A percentile compares a stretch with the other conserved stretches of the same genome.
Conservation (phyloP, 2,329 filamentous ascomycete genomes). For the Byssochlamys sp. region DNA sequence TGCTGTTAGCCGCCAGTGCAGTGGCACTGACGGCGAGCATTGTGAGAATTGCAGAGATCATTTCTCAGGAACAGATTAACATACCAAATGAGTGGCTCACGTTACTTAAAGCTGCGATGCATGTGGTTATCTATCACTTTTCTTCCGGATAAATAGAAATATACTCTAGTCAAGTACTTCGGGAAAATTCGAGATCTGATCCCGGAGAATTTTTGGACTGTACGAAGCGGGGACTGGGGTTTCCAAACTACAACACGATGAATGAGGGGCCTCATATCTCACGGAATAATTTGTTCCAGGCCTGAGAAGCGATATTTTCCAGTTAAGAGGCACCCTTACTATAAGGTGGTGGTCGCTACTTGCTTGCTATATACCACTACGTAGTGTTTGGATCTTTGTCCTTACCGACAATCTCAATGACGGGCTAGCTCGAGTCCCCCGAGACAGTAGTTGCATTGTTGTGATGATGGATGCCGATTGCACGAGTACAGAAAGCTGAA, state of each 20-base stretch:
- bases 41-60: neutral
- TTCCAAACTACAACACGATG: neutral
- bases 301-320: neutral
- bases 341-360: no score
- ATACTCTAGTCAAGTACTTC: neutral
- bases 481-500: no score
- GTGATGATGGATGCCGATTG: no score
- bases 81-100: neutral
- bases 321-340: no score
- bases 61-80: neutral
- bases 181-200: neutral
- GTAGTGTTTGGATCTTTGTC: no score
- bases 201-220: neutral
- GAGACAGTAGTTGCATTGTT: no score
- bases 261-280: neutral
- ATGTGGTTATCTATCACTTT: neutral
- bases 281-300: neutral
- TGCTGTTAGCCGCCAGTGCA: neutral
- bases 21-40: neutral
- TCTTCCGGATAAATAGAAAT: neutral
- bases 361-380: no score
- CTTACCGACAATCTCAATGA: no score
- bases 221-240: neutral
- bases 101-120: neutral
- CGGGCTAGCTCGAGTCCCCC: no score